Base-by-base conservation (phyloP, 441 rosid genomes). In the Iberis amara region DNA sequence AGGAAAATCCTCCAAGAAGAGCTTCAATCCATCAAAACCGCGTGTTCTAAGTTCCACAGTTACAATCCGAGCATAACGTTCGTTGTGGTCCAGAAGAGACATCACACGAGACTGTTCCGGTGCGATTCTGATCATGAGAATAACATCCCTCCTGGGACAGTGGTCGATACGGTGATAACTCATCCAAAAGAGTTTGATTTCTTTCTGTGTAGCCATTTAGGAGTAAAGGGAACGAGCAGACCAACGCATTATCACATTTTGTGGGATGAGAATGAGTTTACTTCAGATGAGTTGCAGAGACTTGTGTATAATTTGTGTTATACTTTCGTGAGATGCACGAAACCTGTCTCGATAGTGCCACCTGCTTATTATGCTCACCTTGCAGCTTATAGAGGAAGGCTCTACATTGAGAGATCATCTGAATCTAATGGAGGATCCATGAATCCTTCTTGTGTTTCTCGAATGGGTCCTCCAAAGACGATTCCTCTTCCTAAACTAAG, bases 121-220 rank as follows among this genome's bases (percentile, higher is more conserved):
- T 60, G 57, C 5, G 79, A 85, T 42, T 52, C 41, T 0, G 83
- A 76, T 65, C 61, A 80, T 3, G 88, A 85, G 47, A 87, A 85
- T 46, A 90, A 91, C 40, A 78, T 91, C 50, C 89, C 95, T 0
- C 96, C 86, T 0, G 86, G 90, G 2, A 82, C 86, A 0, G 90
- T 80, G 50, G 90, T 82, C 4, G 90, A 82, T 56, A 74, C 90
- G 0, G 76, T 78, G 60, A 78, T 80, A 57, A 74, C 90, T 23
- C 90, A 82, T 59, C 82, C 86, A 0, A 76, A 59, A 53, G 90
- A 82, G 65, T 83, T 83, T 6, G 86, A 83, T 67, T 83, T 83
- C 75, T 83, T 78, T 64, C 74, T 80, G 0, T 83, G 90, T 44
- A 80, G 86, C 59, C 90, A 83, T 39, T 68, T 79, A 53, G 90